Base-by-base conservation (phyloP, 2,329 filamentous ascomycete species). In the Helotiales sp. region DNA sequence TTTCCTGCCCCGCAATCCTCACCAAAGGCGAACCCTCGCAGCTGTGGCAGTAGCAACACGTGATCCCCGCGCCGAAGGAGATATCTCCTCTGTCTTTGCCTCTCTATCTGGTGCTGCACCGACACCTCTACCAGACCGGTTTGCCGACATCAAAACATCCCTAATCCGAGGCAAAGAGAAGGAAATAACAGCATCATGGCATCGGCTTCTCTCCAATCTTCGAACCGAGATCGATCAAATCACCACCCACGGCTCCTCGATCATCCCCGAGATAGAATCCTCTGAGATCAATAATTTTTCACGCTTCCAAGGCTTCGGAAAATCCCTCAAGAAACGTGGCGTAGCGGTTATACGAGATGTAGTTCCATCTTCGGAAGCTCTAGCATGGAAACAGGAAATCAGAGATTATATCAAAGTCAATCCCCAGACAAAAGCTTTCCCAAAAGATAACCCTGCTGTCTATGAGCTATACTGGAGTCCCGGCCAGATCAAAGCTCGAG, bases 381-480 rank as follows among this genome's bases (percentile, higher is more conserved):
- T 87, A 48, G 77, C 74, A 1, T 89, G 85, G 66, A 92, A 92
- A 72, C 76, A 76, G 8, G 79, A 86, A 58, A 74, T 88, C 5
- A 81, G 85, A 61, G 81, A 83, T 7, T 92, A 92, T 64, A 81
- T 90, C 6, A 74, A 73, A 12, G 78, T 78, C 53, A 92, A 92
- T 67, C 81, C 84, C 0, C 75, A 74, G 3, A 86, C 84, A 3
- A 79, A 76, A 64, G 88, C 84, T 2, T 92, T 90, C 61, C 89
- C 88, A 0, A 72, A 79, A 0, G 75, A 87, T 46, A 79, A 86
- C 40, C 88, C 87, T 0, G 85, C 89, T 44, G 88, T 92, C 5
- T 90, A 84, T 66, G 89, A 91, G 70, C 75, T 92, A 1, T 92
- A 91, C 73, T 91, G 88, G 88, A 88, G 87, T 0, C 77, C 79